Conservation (phyloP, 177 flowering plant species). For the Tripterygium wilfordii region DNA sequence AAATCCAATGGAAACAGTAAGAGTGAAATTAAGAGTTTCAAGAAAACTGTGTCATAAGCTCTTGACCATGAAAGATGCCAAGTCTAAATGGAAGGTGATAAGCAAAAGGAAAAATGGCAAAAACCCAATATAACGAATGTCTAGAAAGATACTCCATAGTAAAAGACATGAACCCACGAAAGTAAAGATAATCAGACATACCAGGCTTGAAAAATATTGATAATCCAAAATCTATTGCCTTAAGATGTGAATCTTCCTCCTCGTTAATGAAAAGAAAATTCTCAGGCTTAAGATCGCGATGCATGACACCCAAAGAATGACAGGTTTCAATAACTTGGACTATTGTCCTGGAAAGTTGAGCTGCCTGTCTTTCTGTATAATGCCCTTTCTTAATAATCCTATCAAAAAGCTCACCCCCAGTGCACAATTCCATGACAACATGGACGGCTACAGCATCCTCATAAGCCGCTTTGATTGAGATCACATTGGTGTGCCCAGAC, state of each 20-base stretch:
- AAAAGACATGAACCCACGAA: not conserved
- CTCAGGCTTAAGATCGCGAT: too few relatives aligned
- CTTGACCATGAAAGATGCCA: too few relatives aligned
- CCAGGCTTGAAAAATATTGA: constrained; percentile 85
- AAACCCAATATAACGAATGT: too few relatives aligned
- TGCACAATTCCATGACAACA: constrained; percentile 84
- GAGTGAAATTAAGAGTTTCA: too few relatives aligned
- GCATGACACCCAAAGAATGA: constrained; percentile 88
- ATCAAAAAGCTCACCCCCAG: constrained; percentile 88
- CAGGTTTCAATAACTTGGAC: constrained; percentile 66
- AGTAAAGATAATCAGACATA: constrained; percentile 9
- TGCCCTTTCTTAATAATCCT: constrained; percentile 69
- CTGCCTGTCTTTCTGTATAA: constrained; percentile 75
- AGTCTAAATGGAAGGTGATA: too few relatives aligned
- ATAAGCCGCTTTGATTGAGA: constrained; percentile 64
- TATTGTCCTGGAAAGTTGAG: constrained; percentile 58
- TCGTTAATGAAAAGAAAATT: constrained; percentile 53
- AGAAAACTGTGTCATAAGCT: too few relatives aligned
- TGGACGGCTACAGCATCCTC: constrained; percentile 86
- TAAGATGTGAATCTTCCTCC: constrained; percentile 62
- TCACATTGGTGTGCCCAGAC: constrained; percentile 58
- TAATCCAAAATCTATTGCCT: constrained; percentile 76
- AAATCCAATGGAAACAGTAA: too few relatives aligned
- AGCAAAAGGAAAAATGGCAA: too few relatives aligned
- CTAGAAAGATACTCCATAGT: too few relatives aligned